These are phyloP conservation scores for Trichophyton benhamiae DNA, from an alignment of 2,329 filamentous ascomycete species.

Conservation along the genomic window DNA sequence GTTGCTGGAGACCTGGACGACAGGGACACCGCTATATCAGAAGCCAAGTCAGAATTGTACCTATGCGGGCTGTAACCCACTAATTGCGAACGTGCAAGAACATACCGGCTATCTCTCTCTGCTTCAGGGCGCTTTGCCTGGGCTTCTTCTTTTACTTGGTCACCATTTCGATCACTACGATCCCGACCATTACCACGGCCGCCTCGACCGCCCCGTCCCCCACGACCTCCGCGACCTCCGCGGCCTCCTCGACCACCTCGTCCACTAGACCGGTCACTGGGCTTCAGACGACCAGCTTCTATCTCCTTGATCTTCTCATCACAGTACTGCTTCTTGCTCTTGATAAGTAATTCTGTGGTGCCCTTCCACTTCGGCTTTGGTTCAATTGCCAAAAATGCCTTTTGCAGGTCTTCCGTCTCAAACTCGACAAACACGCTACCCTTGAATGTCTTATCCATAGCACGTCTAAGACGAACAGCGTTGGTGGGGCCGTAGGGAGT, in stretches of 20 bases:
- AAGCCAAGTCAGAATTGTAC: background rate
- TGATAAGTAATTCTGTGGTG: slow-evolving; percentile 58
- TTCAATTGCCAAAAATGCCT: slow-evolving; percentile 68
- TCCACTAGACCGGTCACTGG: slow-evolving; percentile 40
- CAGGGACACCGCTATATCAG: slow-evolving; percentile 31
- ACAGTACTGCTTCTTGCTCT: slow-evolving; percentile 79
- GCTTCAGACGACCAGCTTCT: slow-evolving; percentile 54
- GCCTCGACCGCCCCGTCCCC: slow-evolving; percentile 16
- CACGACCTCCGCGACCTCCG: slow-evolving; percentile 13
- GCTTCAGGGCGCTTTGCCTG: slow-evolving; percentile 19
- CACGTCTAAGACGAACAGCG: slow-evolving; percentile 74
- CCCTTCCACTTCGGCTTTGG: slow-evolving; percentile 76
- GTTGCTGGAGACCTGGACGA: slow-evolving; percentile 23
- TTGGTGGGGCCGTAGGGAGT: slow-evolving; percentile 65
- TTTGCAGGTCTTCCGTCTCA: slow-evolving; percentile 59
- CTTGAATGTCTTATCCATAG: slow-evolving; percentile 67
- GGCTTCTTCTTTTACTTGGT: slow-evolving; percentile 33
- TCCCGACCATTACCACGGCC: slow-evolving; percentile 27
- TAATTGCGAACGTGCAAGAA: slow-evolving; percentile 4
- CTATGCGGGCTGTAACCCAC: background rate
- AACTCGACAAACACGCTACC: slow-evolving; percentile 96
- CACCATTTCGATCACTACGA: slow-evolving; percentile 35
- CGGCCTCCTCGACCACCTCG: slow-evolving; percentile 22
- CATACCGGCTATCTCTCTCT: slow-evolving; percentile 34
- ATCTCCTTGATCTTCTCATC: slow-evolving; percentile 64